Conservation (phyloP, 2,329 filamentous ascomycete species). For the Trichoderma endophyticum region DNA sequence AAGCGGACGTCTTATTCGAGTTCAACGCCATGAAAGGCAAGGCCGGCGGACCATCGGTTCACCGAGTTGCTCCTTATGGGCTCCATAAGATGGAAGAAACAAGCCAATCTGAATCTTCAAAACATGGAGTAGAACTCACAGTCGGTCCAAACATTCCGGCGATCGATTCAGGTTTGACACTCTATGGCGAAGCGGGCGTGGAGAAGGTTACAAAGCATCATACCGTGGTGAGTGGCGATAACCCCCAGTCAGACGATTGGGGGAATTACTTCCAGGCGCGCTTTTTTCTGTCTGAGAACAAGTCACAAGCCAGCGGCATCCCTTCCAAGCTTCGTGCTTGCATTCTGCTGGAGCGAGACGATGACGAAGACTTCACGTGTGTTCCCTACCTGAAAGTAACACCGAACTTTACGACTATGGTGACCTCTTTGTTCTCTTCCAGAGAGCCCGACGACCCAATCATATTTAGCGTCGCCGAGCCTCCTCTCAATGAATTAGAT, state of each 20-base stretch:
- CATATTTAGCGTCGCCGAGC: neutral
- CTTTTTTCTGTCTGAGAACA: neutral
- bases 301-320: neutral
- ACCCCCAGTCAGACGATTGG: neutral
- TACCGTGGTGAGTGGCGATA: neutral
- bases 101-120: neutral
- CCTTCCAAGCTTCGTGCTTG: neutral
- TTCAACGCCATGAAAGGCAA: neutral
- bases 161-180: neutral
- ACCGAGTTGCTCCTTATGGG: neutral
- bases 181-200: neutral
- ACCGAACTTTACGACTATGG: neutral
- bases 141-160: neutral
- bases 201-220: neutral
- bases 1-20: neutral
- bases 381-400: neutral
- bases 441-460: neutral
- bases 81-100: neutral
- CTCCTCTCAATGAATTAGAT: neutral
- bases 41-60: neutral
- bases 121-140: neutral
- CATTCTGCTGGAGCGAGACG: neutral
- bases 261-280: neutral
- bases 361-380: neutral
- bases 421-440: neutral